Conservation (phyloP, 2,329 filamentous ascomycete genomes). For the Aspergillus nomiae region DNA sequence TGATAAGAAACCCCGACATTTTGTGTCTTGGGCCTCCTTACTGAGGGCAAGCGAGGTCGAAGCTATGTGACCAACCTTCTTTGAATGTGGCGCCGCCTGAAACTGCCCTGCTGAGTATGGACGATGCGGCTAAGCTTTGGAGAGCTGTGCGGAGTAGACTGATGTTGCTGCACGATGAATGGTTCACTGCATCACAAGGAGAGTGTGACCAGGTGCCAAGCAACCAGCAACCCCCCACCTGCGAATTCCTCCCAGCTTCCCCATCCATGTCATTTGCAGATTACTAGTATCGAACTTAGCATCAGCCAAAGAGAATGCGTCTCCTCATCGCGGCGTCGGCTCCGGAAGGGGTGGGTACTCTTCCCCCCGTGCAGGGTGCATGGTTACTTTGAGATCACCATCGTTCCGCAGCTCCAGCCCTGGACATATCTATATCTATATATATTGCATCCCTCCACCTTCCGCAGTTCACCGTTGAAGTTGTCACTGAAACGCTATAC, state of each 20-base stretch:
- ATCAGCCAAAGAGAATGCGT: background rate
- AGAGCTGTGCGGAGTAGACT: background rate
- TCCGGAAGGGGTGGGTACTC: background rate
- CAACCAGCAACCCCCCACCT: background rate
- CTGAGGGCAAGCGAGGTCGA: background rate
- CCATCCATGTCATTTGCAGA: background rate
- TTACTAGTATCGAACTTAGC: background rate
- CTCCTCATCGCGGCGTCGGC: background rate
- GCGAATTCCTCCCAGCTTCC: background rate
- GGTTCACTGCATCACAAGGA: background rate
- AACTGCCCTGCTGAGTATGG: slow-evolving; percentile 30
- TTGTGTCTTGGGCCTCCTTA: slow-evolving; percentile 2
- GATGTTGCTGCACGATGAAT: slow-evolving; percentile 12
- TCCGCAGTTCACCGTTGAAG: background rate
- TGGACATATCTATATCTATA: background rate
- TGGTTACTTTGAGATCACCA: background rate
- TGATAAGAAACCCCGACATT: slow-evolving; percentile 1
- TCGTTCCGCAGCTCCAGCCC: background rate
- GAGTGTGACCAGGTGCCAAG: slow-evolving; percentile 2
- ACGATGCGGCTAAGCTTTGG: slow-evolving; percentile 18
- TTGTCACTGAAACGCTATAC: background rate
- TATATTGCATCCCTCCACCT: background rate
- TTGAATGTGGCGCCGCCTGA: slow-evolving; percentile 21
- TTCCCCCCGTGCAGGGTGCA: background rate
- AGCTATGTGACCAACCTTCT: background rate